These are phyloP conservation scores for Mychonastes homosphaera DNA, from an alignment of 139 green algal genomes.

Conservation along the genomic window DNA sequence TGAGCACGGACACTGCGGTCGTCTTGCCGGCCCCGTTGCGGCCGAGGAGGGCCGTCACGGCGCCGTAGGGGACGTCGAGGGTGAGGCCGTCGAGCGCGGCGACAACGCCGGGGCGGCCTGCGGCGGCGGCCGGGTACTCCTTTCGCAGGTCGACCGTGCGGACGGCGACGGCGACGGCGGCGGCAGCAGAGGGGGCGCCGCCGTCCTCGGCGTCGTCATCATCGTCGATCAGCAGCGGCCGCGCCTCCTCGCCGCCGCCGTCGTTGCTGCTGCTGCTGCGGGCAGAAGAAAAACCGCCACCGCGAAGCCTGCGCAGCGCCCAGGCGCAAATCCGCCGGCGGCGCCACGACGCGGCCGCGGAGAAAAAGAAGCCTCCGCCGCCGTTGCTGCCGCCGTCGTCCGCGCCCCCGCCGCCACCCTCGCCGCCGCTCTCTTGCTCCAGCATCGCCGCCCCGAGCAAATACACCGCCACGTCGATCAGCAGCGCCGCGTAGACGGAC, in stretches of 20 bases:
- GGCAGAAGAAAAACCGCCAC: too few relatives aligned
- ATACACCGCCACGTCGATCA: not conserved
- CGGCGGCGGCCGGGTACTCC: not conserved
- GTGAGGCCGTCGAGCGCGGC: conserved; percentile 57
- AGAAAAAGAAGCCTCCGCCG: too few relatives aligned
- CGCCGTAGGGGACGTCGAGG: conserved; percentile 35
- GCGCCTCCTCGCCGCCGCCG: not conserved
- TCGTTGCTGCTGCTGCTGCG: not conserved
- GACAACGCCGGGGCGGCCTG: conserved; percentile 6
- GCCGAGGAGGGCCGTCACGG: conserved; percentile 72
- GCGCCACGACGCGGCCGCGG: too few relatives aligned
- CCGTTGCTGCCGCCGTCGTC: not conserved
- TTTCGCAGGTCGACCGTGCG: too few relatives aligned
- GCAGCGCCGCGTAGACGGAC: not conserved
- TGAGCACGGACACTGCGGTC: conserved; percentile 61
- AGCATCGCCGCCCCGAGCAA: not conserved
- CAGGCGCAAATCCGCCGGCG: too few relatives aligned
- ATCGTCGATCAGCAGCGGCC: not conserved
- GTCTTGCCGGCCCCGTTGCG: conserved; percentile 75
- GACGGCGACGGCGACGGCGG: too few relatives aligned
- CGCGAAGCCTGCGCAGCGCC: too few relatives aligned
- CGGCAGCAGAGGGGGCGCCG: not conserved
- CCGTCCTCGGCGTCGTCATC: not conserved
- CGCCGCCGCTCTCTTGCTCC: conserved; percentile 21
- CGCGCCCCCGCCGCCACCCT: too few relatives aligned